Base-by-base conservation (phyloP, 495 filamentous ascomycete species). In the Astrothelium subdiscretum region DNA sequence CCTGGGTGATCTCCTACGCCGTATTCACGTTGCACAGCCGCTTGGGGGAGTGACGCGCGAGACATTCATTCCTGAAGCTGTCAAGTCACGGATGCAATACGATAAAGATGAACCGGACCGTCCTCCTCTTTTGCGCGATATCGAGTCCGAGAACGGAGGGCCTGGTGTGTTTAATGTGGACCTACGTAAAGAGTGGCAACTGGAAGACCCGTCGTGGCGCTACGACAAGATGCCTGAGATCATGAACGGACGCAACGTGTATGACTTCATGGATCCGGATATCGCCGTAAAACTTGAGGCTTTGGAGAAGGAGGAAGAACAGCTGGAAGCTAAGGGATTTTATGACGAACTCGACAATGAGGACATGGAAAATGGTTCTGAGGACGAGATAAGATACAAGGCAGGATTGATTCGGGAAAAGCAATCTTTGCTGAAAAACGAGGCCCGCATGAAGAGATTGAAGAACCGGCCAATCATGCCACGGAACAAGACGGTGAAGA, bases 391-490 rank as follows among this genome's bases (percentile, higher is more conserved):
- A 67, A 80, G 90, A 61, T 84, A 88, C 76, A 96, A 97, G 80
- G 94, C 94, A 10, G 90, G 96, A 52, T 79, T 95, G 63, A 97
- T 98, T 75, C 87, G 91, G 31, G 90, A 96, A 79, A 95, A 97
- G 81, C 85, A 87, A 40, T 76, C 83, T 20, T 77, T 95, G 32
- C 91, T 97, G 76, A 83, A 87, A 64, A 96, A 96, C 76, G 94
- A 95, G 66, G 87, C 89, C 62, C 87, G 87, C 74, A 89, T 94
- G 82, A 96, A 96, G 80, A 88, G 84, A 31, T 84, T 97, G 71
- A 98, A 97, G 85, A 98, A 98, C 78, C 84, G 91, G 62, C 92
- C 95, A 26, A 78, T 87, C 43, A 94, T 98, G 57, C 94, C 94
- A 8, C 85, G 94, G 64, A 79, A 79, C 57, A 86, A 85, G 63